Conservation (phyloP, 352 stramenopile species). For the Globisporangium cederbergense region DNA sequence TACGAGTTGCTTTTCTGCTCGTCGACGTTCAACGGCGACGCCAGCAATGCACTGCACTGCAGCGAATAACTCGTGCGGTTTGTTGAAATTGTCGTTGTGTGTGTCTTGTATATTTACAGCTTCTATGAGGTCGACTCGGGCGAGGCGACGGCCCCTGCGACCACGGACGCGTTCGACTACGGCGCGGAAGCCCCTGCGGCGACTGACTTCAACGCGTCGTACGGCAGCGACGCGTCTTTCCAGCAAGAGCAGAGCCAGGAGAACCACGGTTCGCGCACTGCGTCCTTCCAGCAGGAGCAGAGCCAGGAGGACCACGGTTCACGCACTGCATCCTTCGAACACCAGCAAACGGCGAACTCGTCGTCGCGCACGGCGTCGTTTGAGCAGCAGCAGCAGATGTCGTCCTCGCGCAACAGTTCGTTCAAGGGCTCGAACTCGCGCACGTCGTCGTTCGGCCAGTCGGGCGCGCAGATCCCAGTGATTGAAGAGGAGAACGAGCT, state of each 20-base stretch:
- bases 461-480: constrained; percentile 28
- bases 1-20: background rate
- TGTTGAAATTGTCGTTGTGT: background rate
- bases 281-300: too few species aligned
- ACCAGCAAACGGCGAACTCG: constrained; percentile 3
- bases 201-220: constrained; percentile 23
- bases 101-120: constrained; percentile 18
- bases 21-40: background rate
- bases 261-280: constrained; percentile 18
- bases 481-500: constrained; percentile 74
- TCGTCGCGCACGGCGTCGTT: constrained; percentile 18
- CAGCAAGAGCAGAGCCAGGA: constrained; percentile 21
- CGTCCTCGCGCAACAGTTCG: constrained; percentile 25
- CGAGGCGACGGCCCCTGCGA: constrained; percentile 16
- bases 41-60: background rate
- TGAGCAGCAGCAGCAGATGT: constrained; percentile 18
- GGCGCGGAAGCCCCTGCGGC: constrained; percentile 12
- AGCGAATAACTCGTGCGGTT: background rate
- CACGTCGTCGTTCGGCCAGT: constrained; percentile 19
- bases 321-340: too few species aligned
- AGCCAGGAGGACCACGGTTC: too few species aligned
- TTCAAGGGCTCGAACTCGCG: constrained; percentile 16
- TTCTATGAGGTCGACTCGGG: constrained; percentile 66
- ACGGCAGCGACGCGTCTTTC: constrained; percentile 10
- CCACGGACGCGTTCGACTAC: constrained; percentile 14